A percentile compares a stretch with the other conserved stretches of the same genome.
phyloP scores from a whole-genome alignment of 768 basidiomycete genomes.

The Nidularia sp. region DNA sequence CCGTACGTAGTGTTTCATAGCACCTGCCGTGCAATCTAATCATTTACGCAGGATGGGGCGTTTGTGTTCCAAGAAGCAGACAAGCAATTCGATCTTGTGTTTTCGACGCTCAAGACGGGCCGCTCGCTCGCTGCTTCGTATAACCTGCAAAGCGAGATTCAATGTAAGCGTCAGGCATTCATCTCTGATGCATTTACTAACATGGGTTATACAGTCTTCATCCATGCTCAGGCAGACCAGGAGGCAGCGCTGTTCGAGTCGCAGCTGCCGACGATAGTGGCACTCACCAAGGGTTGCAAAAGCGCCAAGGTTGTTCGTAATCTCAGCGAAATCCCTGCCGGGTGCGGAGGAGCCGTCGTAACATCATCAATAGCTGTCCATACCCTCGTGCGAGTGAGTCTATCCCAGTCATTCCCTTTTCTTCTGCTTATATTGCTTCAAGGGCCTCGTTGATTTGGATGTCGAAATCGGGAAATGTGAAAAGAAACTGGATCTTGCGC shows the following conservation, averaged over 20 bases:
- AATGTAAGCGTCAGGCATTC: conserved; percentile 43
- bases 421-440: neutral
- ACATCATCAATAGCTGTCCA: conserved; percentile 72
- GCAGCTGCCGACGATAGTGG: conserved; percentile 70
- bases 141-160: conserved; percentile 81
- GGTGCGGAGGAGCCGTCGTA: conserved; percentile 83
- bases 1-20: conserved; percentile 43
- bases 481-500: conserved; percentile 80
- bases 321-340: conserved; percentile 69
- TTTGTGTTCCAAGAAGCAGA: conserved; percentile 72
- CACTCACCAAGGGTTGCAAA: conserved; percentile 88
- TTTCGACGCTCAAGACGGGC: conserved; percentile 71
- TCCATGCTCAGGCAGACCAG: conserved; percentile 61
- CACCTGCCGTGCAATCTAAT: neutral
- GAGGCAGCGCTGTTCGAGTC: conserved; percentile 67
- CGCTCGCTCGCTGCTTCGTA: conserved; percentile 88
- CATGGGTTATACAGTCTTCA: conserved; percentile 52
- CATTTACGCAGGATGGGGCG: conserved; percentile 43
- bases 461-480: conserved; percentile 85
- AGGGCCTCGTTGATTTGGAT: conserved; percentile 90
- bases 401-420: neutral
- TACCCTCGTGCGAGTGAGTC: conserved; percentile 76
- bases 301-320: conserved; percentile 64
- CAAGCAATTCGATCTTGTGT: conserved; percentile 81
- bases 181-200: neutral